These are phyloP conservation scores for Meira miltonrushii DNA, from an alignment of 1,284 basidiomycete genomes.

Conservation along the genomic window DNA sequence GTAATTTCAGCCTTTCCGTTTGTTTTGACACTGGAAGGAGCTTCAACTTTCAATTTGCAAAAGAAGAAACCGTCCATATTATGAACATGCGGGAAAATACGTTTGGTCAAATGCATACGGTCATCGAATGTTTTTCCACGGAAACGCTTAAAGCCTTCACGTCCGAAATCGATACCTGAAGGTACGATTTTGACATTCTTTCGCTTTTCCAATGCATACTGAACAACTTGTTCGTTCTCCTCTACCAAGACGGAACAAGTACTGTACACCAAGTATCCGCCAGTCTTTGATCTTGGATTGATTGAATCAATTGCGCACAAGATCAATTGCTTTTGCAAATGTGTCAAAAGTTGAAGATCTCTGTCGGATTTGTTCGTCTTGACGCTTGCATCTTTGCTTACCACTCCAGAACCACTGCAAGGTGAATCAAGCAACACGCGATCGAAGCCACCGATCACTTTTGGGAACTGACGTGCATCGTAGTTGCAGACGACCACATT, in stretches of 20 bases:
- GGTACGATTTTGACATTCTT: conserved; percentile 92
- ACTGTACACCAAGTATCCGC: conserved; percentile 93
- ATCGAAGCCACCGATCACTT: conserved; percentile 98
- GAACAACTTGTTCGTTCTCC: conserved; percentile 96
- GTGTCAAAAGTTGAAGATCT: conserved; percentile 82
- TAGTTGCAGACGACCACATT: conserved; percentile 97
- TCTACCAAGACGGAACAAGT: conserved; percentile 98
- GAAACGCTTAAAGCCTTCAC: conserved; percentile 82
- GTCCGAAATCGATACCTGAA: conserved; percentile 86
- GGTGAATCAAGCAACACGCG: conserved; percentile 93
- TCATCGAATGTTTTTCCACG: conserved; percentile 82
- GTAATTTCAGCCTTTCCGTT: conserved; percentile 8
- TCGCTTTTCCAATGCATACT: conserved; percentile 94
- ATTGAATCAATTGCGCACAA: conserved; percentile 97
- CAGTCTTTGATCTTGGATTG: conserved; percentile 78
- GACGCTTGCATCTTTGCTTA: conserved; percentile 93
- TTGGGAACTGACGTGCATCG: conserved; percentile 97
- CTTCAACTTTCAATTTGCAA: conserved; percentile 84
- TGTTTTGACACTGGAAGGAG: conserved; percentile 10
- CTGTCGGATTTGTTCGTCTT: conserved; percentile 97
- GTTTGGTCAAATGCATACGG: conserved; percentile 58
- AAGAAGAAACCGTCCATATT: conserved; percentile 97
- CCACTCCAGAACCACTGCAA: conserved; percentile 96
- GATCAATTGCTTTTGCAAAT: conserved; percentile 97
- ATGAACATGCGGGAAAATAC: conserved; percentile 53